Percentiles rank a stretch among this genome's conserved stretches.
phyloP scores from a whole-genome alignment of 805 yeast species.

The Hanseniaspora vineae region DNA sequence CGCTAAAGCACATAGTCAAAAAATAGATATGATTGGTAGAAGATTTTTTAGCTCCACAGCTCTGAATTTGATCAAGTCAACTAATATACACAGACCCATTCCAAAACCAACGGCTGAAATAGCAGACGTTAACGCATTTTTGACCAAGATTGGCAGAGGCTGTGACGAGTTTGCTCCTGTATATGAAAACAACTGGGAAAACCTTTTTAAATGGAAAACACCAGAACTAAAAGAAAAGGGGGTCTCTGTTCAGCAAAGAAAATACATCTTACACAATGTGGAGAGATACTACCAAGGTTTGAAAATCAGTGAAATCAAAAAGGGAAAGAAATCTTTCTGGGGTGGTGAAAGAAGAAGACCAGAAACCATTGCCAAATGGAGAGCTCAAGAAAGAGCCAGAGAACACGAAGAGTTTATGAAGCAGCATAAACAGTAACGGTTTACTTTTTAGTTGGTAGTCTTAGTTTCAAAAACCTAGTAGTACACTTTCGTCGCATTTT shows the following conservation, averaged over 20 bases:
- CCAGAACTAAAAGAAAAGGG: conserved; percentile 60
- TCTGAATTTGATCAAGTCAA: too few species aligned
- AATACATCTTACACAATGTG: conserved; percentile 61
- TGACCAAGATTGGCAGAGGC: conserved; percentile 68
- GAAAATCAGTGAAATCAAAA: conserved; percentile 39
- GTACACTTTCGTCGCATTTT: too few species aligned
- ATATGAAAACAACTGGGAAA: conserved; percentile 54
- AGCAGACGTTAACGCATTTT: conserved; percentile 63
- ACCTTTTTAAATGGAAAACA: conserved; percentile 46
- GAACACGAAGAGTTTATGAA: conserved; percentile 15
- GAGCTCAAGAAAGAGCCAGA: conserved; percentile 37
- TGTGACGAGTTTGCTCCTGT: conserved; percentile 50
- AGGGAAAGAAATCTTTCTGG: conserved; percentile 57
- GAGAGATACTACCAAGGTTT: conserved; percentile 50
- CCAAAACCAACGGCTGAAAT: conserved; percentile 41
- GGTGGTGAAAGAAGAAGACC: conserved; percentile 82
- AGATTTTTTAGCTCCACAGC: too few species aligned
- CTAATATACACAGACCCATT: conserved; percentile 7
- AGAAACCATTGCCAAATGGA: conserved; percentile 48
- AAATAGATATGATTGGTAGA: too few species aligned
- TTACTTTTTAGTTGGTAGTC: too few species aligned
- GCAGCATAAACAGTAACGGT: conserved; percentile 15
- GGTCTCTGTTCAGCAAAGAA: conserved; percentile 56
- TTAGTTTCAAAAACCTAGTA: too few species aligned
- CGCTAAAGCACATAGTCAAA: too few species aligned